Evolutionary conservation across 2,329 filamentous ascomycete species (phyloP).

Genomic region (Biscogniauxia marginata): DNA sequence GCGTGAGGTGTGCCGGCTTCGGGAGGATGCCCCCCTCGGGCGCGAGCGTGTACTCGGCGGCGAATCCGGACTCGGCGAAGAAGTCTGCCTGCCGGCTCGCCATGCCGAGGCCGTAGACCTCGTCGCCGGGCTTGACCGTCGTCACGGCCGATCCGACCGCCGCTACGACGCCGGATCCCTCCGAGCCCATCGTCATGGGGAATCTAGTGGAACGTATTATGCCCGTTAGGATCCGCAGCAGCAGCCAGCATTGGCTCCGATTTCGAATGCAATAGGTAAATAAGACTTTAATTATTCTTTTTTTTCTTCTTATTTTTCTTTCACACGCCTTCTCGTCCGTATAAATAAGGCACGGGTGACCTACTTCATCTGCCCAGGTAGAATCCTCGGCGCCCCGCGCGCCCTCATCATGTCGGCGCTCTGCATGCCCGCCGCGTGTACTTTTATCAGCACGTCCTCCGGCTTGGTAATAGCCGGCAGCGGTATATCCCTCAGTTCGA

Average conservation of each 20-base stretch:
- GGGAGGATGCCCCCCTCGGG: conserved; percentile 35
- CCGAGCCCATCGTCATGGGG: conserved; percentile 4
- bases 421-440: conserved; percentile 38
- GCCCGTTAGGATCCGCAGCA: too few relatives aligned
- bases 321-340: too few relatives aligned
- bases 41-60: conserved; percentile 40
- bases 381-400: conserved; percentile 23
- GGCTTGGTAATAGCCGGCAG: conserved; percentile 43
- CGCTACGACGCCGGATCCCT: conserved; percentile 31
- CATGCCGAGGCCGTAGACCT: conserved; percentile 39
- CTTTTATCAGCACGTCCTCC: conserved; percentile 29
- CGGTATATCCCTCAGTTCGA: conserved; percentile 42
- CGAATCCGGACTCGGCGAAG: conserved; percentile 31
- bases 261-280: too few relatives aligned
- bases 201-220: background rate
- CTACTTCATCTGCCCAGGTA: conserved; percentile 30
- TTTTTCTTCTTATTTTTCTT: too few relatives aligned
- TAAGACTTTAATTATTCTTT: too few relatives aligned
- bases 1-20: conserved; percentile 29
- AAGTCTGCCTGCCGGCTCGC: conserved; percentile 37
- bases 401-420: conserved; percentile 36
- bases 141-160: conserved; percentile 30
- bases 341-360: conserved; percentile 9
- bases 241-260: too few relatives aligned
- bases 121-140: conserved; percentile 32